Evolutionary conservation across 768 basidiomycete genomes (phyloP).

Genomic region (Pholiota microspora): DNA sequence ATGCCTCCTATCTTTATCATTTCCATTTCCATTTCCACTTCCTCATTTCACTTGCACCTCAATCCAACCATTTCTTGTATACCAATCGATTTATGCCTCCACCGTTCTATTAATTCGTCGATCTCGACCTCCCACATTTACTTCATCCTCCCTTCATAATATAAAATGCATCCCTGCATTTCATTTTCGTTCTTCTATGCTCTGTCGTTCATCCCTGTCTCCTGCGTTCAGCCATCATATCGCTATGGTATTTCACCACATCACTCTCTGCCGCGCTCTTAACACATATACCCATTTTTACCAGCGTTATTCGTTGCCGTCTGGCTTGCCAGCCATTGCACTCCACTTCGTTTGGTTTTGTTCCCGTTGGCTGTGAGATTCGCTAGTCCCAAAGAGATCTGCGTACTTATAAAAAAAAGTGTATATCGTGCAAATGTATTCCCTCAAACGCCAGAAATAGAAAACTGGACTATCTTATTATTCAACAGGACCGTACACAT

Average conservation of each 20-base stretch:
- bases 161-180: not conserved
- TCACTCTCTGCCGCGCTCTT: not conserved
- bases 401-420: not conserved
- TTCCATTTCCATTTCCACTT: conserved; percentile 12
- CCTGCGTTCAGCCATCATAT: not conserved
- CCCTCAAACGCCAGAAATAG: conserved; percentile 2
- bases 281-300: conserved; percentile 3
- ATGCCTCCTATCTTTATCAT: conserved; percentile 13
- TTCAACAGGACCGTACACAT: not conserved
- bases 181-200: not conserved
- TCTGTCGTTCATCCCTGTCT: not conserved
- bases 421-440: conserved; percentile 6
- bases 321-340: conserved; percentile 1
- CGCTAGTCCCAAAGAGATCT: not conserved
- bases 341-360: not conserved
- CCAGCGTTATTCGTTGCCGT: not conserved
- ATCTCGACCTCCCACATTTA: not conserved
- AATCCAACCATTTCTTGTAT: conserved; percentile 1
- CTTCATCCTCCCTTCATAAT: not conserved
- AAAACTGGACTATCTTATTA: conserved; percentile 1
- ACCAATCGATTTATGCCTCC: not conserved
- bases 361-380: not conserved
- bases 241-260: not conserved
- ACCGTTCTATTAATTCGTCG: conserved; percentile 4
- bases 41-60: conserved; percentile 4